These are phyloP conservation scores for Coccinonectria pachysandricola DNA, from an alignment of 2,329 filamentous ascomycete genomes.

Conservation along the genomic window DNA sequence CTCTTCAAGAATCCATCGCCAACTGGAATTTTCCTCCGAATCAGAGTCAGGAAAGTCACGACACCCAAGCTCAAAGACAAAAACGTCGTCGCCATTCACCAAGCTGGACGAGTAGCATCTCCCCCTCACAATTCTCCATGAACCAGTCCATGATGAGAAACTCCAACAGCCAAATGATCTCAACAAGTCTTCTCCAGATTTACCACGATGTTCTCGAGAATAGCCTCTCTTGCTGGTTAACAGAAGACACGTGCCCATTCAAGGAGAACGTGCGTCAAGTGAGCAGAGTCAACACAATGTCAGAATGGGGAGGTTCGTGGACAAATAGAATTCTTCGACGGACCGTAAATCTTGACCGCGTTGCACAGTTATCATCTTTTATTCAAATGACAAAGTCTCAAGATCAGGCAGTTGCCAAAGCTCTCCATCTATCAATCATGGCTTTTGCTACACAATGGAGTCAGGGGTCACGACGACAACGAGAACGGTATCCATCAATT, in stretches of 20 bases:
- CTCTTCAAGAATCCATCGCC: constrained; percentile 1
- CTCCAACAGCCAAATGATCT: constrained; percentile 27
- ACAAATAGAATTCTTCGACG: constrained; percentile 37
- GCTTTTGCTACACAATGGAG: constrained; percentile 43
- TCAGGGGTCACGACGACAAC: constrained; percentile 23
- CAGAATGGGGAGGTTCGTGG: constrained; percentile 29
- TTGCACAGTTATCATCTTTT: constrained; percentile 28
- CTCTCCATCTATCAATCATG: constrained; percentile 37
- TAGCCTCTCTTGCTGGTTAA: constrained; percentile 41
- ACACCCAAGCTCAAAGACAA: constrained; percentile 1
- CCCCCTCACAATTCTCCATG: constrained; percentile 6
- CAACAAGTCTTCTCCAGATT: constrained; percentile 33
- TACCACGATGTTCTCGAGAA: constrained; percentile 45
- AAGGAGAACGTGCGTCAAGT: constrained; percentile 12
- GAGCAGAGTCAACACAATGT: constrained; percentile 1
- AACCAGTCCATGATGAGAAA: constrained; percentile 15
- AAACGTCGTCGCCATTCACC: constrained; percentile 10
- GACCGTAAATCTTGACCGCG: constrained; percentile 34
- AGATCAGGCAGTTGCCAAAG: constrained; percentile 29
- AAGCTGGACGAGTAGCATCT: constrained; percentile 5
- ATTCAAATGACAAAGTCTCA: constrained; percentile 28
- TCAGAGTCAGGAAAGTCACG: constrained; percentile 1
- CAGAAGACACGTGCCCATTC: constrained; percentile 41
- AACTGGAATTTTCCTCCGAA: constrained; percentile 2
- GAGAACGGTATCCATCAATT: constrained; percentile 9